Percentiles rank a stretch among this genome's conserved stretches.
These are phyloP conservation scores for Fusarium sp. DNA, from an alignment of 2,329 filamentous ascomycete genomes.

Conservation along the genomic window DNA sequence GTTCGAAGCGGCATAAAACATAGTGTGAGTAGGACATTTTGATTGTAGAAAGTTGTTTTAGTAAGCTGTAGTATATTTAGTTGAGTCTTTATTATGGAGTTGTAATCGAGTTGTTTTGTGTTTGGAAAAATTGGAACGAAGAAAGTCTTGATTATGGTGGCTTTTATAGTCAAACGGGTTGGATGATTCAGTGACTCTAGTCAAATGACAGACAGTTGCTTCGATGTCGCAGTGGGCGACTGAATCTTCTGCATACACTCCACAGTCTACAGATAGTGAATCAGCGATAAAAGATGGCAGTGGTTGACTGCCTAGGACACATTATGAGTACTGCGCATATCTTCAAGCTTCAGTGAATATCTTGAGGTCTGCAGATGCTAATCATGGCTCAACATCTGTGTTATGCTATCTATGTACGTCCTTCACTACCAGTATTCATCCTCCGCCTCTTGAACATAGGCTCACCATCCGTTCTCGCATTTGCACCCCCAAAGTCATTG, in stretches of 20 bases:
- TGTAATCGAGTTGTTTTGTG: neutral
- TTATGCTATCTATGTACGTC: fast-evolving
- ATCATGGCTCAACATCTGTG: too few species aligned
- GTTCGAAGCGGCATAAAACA: neutral
- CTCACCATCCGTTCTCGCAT: neutral
- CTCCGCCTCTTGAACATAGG: neutral
- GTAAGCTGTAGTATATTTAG: neutral
- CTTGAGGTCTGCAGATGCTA: fast-evolving
- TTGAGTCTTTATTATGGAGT: neutral
- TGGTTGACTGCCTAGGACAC: fast-evolving
- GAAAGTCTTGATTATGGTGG: neutral
- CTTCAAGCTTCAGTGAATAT: neutral
- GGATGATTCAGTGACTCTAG: neutral
- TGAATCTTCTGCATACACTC: neutral
- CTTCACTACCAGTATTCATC: neutral
- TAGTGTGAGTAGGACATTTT: neutral
- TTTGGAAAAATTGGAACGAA: neutral
- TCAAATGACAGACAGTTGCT: neutral
- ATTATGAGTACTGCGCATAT: fast-evolving
- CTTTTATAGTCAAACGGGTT: neutral
- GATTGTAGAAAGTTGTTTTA: neutral
- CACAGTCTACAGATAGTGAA: neutral
- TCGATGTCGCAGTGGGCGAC: fast-evolving
- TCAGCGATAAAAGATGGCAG: neutral
- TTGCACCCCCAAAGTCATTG: fast-evolving